Evolutionary conservation across 192 early-diverging fungal species (phyloP), one percentile per base, ranked within the genome.

Genomic region (Coemansia reversa): DNA sequence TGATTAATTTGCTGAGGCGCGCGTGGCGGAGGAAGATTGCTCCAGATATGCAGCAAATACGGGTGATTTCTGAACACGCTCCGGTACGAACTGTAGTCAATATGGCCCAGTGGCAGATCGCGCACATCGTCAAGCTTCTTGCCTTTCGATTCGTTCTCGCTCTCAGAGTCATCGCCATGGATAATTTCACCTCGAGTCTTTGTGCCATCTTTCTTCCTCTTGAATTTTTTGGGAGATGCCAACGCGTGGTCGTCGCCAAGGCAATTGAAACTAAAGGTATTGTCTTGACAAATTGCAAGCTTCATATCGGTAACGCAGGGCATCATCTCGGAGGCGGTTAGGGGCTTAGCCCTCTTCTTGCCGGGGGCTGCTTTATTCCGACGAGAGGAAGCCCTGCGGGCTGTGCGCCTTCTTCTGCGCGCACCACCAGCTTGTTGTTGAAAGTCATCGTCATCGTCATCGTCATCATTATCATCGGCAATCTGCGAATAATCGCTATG

Each of bases 1-100:
- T 95, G 93, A 0, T 84, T 83, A 14, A 72, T 63, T 57, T 45
- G 68, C 23, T 39, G 35, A 5, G 67, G 49, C 20, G 35, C 18
- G 3, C 35, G 35, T 23, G 58, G 60, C 33, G 19, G n/a, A 4
- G 49, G 24, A 45, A 75, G 69, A 25, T 54, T 59, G 55, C 73
- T 75, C 79, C 79, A 81, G 3, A 55, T 52, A 30, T 72, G 54
- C 5, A 45, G 55, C 66, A 81, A 48, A n/a, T 75, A 66, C 49
- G 79, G 73, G 50, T 81, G 79, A 61, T 69, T 55, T 9, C 3
- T 5, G 19, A 81, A 81, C 48, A 81, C 66, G 6, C 28, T 19
- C 50, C 28, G 30, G 57, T 69, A 75, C 23, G 16, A 56, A 56
- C 72, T 75, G 55, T 81, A 66, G 69, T 81, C 78, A 18, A 81